Conservation (phyloP, 495 filamentous ascomycete species). For the Podospora didyma region DNA sequence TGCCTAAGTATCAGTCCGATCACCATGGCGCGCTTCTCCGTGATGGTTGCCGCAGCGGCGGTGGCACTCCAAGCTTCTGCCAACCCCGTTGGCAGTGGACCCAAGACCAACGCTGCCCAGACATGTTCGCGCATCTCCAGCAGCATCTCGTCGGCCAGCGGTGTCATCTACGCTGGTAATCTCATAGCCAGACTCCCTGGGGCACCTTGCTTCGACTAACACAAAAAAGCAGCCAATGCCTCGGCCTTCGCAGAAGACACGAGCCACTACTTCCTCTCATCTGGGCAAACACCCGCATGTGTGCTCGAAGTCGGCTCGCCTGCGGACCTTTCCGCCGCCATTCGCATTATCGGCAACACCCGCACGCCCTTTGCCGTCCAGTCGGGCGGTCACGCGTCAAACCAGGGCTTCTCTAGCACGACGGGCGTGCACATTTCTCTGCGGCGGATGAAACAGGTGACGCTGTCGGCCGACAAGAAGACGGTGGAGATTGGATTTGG, state of each 20-base stretch:
- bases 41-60: background rate
- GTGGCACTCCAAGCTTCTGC: no score
- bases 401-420: slow-evolving; percentile 26
- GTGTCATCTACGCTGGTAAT: background rate
- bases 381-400: slow-evolving; percentile 40
- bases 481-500: slow-evolving; percentile 44
- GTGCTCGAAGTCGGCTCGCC: slow-evolving; percentile 12
- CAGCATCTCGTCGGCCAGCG: background rate
- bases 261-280: slow-evolving; percentile 23
- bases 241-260: background rate
- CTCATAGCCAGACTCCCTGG: background rate
- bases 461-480: slow-evolving; percentile 28
- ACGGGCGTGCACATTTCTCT: slow-evolving; percentile 30
- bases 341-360: slow-evolving; percentile 15
- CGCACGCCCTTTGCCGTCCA: slow-evolving; percentile 38
- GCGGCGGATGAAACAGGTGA: slow-evolving; percentile 20
- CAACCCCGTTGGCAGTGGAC: background rate
- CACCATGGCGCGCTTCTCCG: background rate
- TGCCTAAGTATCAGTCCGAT: no score
- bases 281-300: slow-evolving; percentile 16
- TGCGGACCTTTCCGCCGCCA: slow-evolving; percentile 17
- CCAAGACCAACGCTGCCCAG: background rate
- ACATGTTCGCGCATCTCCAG: background rate
- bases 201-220: background rate
- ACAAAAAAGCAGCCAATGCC: background rate